Evolutionary conservation across 2,329 filamentous ascomycete genomes (phyloP).

Genomic region (Pseudogymnoascus sp.): DNA sequence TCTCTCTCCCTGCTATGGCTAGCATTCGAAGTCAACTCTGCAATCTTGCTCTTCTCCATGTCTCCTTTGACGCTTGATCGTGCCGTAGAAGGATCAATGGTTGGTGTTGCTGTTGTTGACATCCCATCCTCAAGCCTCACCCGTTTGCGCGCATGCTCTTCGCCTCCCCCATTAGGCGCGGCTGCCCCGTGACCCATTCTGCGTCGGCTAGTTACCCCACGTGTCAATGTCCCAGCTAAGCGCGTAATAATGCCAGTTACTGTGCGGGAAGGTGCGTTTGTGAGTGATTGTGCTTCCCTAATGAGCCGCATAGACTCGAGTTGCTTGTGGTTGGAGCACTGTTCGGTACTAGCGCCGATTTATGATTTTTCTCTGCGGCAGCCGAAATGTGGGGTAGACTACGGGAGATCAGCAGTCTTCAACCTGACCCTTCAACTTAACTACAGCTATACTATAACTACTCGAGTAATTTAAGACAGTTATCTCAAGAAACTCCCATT

Average conservation of each 20-base stretch:
- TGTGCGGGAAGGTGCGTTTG: constrained; percentile 1
- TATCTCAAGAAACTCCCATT: no score
- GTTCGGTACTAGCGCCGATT: constrained; percentile 6
- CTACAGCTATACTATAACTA: no score
- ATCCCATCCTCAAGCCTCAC: constrained; percentile 9
- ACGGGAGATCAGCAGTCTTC: background rate
- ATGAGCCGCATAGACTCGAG: background rate
- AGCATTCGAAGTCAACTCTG: constrained; percentile 2
- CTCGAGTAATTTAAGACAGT: no score
- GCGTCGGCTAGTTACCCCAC: background rate
- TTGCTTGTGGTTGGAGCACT: background rate
- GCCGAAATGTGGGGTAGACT: background rate
- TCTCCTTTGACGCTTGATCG: background rate
- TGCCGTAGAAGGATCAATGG: background rate
- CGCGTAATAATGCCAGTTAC: background rate
- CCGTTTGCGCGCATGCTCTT: constrained; percentile 15
- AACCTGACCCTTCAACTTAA: background rate
- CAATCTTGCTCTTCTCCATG: constrained; percentile 6
- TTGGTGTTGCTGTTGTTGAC: constrained; percentile 9
- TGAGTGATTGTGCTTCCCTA: background rate
- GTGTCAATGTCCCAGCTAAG: background rate
- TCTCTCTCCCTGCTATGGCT: constrained; percentile 19
- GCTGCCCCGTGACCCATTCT: background rate
- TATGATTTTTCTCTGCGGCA: constrained; percentile 6
- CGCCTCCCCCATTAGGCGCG: background rate